A percentile compares a stretch with the other conserved stretches of the same genome.
Conservation (phyloP, 495 filamentous ascomycete genomes). For the Melanomma pulvis-pyrius region DNA sequence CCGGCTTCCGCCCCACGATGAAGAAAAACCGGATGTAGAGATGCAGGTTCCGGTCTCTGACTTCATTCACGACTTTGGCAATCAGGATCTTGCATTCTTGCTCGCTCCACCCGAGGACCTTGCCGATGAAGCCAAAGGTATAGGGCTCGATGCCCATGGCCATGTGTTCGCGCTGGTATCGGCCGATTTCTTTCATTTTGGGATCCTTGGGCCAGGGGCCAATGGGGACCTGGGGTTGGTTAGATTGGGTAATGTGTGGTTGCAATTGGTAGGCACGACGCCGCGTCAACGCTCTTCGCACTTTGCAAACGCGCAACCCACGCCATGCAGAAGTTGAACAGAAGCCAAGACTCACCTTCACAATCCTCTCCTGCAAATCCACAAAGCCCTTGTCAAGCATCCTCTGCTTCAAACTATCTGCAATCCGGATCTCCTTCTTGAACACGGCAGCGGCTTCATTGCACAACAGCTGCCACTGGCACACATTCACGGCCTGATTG, state of each 20-base stretch:
- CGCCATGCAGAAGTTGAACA: no score
- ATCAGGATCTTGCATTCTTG: slow-evolving; percentile 26
- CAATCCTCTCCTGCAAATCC: slow-evolving; percentile 29
- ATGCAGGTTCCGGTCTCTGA: slow-evolving; percentile 20
- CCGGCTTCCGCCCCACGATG: slow-evolving; percentile 22
- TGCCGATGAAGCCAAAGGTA: slow-evolving; percentile 32
- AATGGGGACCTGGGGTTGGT: slow-evolving; percentile 27
- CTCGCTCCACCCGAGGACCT: slow-evolving; percentile 29
- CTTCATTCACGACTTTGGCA: slow-evolving; percentile 32
- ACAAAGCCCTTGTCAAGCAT: slow-evolving; percentile 38
- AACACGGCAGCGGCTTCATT: slow-evolving; percentile 23
- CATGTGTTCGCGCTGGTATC: slow-evolving; percentile 29
- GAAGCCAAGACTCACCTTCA: slow-evolving; percentile 23
- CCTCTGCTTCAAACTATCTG: slow-evolving; percentile 21
- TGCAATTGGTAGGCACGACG: background rate
- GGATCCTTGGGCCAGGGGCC: slow-evolving; percentile 40
- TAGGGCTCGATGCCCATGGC: slow-evolving; percentile 31
- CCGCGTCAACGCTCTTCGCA: background rate
- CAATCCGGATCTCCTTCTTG: slow-evolving; percentile 24
- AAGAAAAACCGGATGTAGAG: slow-evolving; percentile 29
- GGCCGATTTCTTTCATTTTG: slow-evolving; percentile 40
- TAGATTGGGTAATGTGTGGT: slow-evolving; percentile 14
- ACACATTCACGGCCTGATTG: slow-evolving; percentile 2
- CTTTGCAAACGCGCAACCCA: background rate
- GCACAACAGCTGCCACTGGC: slow-evolving; percentile 18